Base-by-base conservation (phyloP, 495 filamentous ascomycete genomes). In the Aspergillus avenaceus region DNA sequence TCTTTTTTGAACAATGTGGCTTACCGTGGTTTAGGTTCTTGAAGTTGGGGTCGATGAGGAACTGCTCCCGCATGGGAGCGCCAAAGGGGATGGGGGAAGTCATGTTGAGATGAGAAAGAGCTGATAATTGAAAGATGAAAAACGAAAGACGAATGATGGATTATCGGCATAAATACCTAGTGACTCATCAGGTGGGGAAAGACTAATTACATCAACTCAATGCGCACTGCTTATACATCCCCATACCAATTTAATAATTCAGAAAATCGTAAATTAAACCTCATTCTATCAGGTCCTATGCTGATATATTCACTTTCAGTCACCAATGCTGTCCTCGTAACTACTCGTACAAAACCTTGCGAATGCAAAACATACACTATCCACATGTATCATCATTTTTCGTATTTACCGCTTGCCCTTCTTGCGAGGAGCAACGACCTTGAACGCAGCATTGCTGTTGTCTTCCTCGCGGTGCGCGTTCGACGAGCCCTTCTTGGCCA, bases 371-470 rank as follows among this genome's bases (percentile, higher is more conserved):
- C n/a, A 25, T 32, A 18, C 49, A 38, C 38, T 19, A 23, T 37
- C 3, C 27, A 22, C 18, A 41, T 27, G 1, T 28, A n/a, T n/a
- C n/a, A 19, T 25, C 13, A 21, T 22, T 25, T 7, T 19, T 29
- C 32, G 27, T 11, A 38, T 36, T 52, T 70, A 86, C 72, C 83
- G 80, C 77, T 85, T 93, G 52, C 89, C 87, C 81, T 95, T 96
- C 82, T 96, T 97, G 68, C 95, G 91, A 52, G 84, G 80, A 37
- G 87, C 82, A 32, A 97, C 92, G 36, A 97, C 86, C 74, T 90
- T 89, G 72, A 96, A 97, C 5, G 81, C 81, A 8, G 82, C 72
- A 61, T 71, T 77, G 52, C 74, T 67, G 51, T 73, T 67, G 45
- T 79, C 73, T 52, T 81, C 78, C 57, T 78, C 67, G 12, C 73